Evolutionary conservation across 257 asterid genomes (phyloP).

Genomic region (Anisodus tanguticus): DNA sequence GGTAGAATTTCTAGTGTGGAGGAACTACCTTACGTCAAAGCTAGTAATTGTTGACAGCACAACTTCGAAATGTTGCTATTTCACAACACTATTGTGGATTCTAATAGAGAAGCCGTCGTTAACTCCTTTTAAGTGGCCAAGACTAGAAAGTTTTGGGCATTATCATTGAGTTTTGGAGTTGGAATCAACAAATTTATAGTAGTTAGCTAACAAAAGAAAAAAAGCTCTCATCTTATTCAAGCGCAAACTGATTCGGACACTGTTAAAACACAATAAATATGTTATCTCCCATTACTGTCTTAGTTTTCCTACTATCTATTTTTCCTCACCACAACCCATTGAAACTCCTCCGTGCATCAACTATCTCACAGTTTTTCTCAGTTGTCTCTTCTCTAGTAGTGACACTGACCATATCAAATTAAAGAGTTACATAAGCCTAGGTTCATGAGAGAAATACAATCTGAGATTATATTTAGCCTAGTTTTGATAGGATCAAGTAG

Average conservation of each 20-base stretch:
- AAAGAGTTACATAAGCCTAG: background rate
- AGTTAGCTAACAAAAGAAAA: no score
- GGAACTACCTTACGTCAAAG: background rate
- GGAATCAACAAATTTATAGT: background rate
- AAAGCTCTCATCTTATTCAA: no score
- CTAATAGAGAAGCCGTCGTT: no score
- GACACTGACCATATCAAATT: background rate
- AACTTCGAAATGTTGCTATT: background rate
- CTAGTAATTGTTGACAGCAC: background rate
- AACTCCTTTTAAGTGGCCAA: no score
- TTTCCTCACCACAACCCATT: no score
- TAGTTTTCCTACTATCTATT: no score
- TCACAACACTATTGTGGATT: background rate
- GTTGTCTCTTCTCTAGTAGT: background rate
- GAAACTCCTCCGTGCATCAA: no score
- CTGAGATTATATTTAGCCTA: background rate
- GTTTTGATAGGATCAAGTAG: background rate
- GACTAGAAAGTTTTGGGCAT: no score
- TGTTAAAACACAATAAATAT: no score
- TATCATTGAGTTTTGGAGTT: no score
- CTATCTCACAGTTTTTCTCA: background rate
- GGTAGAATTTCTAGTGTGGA: background rate
- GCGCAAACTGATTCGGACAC: no score
- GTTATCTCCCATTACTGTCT: background rate
- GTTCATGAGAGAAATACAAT: background rate